A percentile compares a stretch with the other conserved stretches of the same genome.
Evolutionary conservation across 352 stramenopile species (phyloP).

Genomic region (Pythium aristosporum): DNA sequence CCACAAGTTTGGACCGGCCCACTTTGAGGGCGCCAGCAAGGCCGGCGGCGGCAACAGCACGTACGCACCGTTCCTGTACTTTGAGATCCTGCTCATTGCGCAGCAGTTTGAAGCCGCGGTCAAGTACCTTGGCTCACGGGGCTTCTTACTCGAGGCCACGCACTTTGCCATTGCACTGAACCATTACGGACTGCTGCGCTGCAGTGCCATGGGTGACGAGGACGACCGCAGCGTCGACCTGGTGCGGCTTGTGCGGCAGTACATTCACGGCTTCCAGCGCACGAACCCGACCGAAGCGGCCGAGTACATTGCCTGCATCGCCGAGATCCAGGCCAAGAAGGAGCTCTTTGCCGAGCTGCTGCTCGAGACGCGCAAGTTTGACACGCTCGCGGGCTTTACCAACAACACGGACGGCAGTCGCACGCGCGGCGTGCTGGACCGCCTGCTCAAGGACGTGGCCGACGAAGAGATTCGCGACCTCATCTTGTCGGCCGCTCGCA

Average conservation of each 20-base stretch:
- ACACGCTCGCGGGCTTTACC: conserved; percentile 73
- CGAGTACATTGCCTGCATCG: conserved; percentile 78
- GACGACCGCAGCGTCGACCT: conserved; percentile 64
- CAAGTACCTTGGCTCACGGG: conserved; percentile 78
- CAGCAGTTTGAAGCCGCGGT: conserved; percentile 81
- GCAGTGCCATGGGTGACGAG: conserved; percentile 42
- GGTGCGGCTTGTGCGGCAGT: conserved; percentile 79
- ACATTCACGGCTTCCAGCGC: conserved; percentile 81
- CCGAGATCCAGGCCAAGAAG: conserved; percentile 59
- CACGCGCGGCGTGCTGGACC: conserved; percentile 72
- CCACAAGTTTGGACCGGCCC: conserved; percentile 66
- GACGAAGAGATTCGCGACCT: conserved; percentile 80
- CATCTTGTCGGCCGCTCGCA: conserved; percentile 67
- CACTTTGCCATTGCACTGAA: conserved; percentile 82
- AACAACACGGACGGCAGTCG: conserved; percentile 83
- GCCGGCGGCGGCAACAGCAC: conserved; percentile 34
- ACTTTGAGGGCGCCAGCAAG: conserved; percentile 58
- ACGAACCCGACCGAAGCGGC: conserved; percentile 73
- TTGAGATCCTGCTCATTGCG: conserved; percentile 76
- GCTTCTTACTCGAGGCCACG: conserved; percentile 73
- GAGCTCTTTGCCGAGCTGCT: conserved; percentile 71
- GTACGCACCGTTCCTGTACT: conserved; percentile 70
- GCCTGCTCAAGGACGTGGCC: conserved; percentile 64
- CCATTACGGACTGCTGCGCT: conserved; percentile 71
- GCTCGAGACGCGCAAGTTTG: conserved; percentile 80